Conservation (phyloP, 2,329 filamentous ascomycete species). For the Colletotrichum sp. region DNA sequence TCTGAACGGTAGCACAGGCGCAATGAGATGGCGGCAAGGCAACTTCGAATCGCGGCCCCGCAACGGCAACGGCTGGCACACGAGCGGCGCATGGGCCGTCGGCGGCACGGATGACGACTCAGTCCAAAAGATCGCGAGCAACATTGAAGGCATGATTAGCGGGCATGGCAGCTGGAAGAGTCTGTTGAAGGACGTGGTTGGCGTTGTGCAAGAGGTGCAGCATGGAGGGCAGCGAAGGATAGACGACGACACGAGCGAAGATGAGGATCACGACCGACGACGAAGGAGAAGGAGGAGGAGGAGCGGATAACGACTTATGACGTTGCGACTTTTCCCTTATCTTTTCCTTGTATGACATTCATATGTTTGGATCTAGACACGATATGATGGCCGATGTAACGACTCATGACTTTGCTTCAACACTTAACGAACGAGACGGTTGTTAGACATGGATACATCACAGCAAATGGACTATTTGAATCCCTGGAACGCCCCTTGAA, state of each 20-base stretch:
- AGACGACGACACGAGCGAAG: constrained; percentile 25
- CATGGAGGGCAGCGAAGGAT: constrained; percentile 7
- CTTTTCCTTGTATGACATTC: background rate
- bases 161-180: constrained; percentile 35
- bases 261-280: constrained; percentile 13
- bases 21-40: constrained; percentile 39
- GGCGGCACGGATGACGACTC: constrained; percentile 46
- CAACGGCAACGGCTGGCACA: constrained; percentile 36
- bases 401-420: constrained; percentile 6
- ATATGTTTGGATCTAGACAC: background rate
- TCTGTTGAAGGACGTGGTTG: constrained; percentile 35
- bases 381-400: constrained; percentile 4
- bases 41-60: constrained; percentile 45
- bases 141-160: constrained; percentile 37
- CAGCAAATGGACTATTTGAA: background rate
- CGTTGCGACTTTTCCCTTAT: background rate
- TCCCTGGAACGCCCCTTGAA: background rate
- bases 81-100: constrained; percentile 50
- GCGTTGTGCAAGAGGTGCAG: constrained; percentile 17
- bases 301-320: constrained; percentile 22
- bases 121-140: constrained; percentile 43
- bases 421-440: background rate
- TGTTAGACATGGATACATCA: background rate
- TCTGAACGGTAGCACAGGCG: constrained; percentile 31
- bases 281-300: constrained; percentile 7